Evolutionary conservation across 2,329 filamentous ascomycete species (phyloP).

Genomic region (Coleophoma cylindrospora): DNA sequence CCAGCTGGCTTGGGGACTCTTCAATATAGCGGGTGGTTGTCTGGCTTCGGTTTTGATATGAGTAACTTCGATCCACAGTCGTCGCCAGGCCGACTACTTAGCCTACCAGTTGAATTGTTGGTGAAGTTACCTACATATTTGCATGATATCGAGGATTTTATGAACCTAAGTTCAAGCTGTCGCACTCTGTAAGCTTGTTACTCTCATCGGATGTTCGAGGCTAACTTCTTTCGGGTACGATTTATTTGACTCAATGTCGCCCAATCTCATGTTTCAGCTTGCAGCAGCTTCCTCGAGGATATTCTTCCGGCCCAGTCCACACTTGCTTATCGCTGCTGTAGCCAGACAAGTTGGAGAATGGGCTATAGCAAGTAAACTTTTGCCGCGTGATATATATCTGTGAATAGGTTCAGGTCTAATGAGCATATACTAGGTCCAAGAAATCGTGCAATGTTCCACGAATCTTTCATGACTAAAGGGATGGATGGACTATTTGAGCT

Average conservation of each 20-base stretch:
- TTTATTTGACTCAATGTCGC: slow-evolving; percentile 12
- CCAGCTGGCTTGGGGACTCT: not conserved
- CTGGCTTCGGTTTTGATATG: not conserved
- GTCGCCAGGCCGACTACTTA: not conserved
- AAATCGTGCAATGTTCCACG: slow-evolving; percentile 18
- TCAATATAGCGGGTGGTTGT: not conserved
- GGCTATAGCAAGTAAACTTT: slow-evolving; percentile 19
- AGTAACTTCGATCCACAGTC: not conserved
- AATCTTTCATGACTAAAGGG: slow-evolving; percentile 18
- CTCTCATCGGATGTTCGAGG: not conserved
- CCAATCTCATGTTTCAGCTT: slow-evolving; percentile 25
- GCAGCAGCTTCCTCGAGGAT: slow-evolving; percentile 25
- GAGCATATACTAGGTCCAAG: slow-evolving; percentile 1
- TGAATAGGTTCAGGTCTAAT: not conserved
- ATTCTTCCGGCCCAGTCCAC: slow-evolving; percentile 31
- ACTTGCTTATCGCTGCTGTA: slow-evolving; percentile 28
- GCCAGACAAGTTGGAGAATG: slow-evolving; percentile 27
- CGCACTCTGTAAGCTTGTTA: slow-evolving; percentile 15
- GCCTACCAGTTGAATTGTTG: not conserved
- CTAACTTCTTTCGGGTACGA: not conserved
- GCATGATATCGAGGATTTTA: slow-evolving; percentile 28
- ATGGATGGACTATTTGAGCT: slow-evolving; percentile 27
- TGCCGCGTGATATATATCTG: too few species aligned
- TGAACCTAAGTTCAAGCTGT: slow-evolving; percentile 15
- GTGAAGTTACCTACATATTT: not conserved